phyloP scores from a whole-genome alignment of 371 early-diverging fungal species.

The Chytridium lagenaria region DNA sequence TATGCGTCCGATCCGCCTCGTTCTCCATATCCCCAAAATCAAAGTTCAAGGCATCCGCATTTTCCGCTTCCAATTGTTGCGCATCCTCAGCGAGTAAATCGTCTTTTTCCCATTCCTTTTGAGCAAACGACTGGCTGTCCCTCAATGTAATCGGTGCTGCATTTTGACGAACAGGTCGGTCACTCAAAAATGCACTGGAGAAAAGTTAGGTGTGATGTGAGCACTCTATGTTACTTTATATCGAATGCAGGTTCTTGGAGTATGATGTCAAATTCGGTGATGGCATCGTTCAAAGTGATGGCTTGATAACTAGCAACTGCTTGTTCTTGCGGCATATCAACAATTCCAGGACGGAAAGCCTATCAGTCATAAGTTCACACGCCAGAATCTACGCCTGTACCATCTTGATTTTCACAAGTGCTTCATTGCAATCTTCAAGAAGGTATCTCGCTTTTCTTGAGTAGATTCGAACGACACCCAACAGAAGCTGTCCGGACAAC shows the following conservation, averaged over 20 bases:
- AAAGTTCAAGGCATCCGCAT: neutral
- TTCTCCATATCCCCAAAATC: conserved; percentile 8
- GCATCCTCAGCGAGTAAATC: conserved; percentile 6
- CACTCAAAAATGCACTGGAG: conserved; percentile 3
- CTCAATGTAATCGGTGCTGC: conserved; percentile 40
- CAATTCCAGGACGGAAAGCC: conserved; percentile 86
- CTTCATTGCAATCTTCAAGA: conserved; percentile 97
- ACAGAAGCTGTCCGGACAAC: conserved; percentile 93
- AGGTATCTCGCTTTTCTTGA: conserved; percentile 96
- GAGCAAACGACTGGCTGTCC: conserved; percentile 33
- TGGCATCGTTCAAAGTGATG: conserved; percentile 85
- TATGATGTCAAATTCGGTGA: conserved; percentile 90
- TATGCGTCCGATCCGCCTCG: neutral
- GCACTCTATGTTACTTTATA: conserved; percentile 43
- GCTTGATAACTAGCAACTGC: conserved; percentile 74
- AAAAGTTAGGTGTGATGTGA: too few relatives aligned
- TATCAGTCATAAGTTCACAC: conserved; percentile 38
- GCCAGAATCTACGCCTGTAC: too few relatives aligned
- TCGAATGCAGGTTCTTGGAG: conserved; percentile 77
- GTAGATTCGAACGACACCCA: conserved; percentile 96
- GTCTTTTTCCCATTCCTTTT: neutral
- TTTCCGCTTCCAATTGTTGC: neutral
- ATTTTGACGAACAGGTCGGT: neutral
- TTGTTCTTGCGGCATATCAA: conserved; percentile 84
- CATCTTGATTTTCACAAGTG: conserved; percentile 91